Base-by-base conservation (phyloP, 768 basidiomycete species). In the Phylloporus scabripes region DNA sequence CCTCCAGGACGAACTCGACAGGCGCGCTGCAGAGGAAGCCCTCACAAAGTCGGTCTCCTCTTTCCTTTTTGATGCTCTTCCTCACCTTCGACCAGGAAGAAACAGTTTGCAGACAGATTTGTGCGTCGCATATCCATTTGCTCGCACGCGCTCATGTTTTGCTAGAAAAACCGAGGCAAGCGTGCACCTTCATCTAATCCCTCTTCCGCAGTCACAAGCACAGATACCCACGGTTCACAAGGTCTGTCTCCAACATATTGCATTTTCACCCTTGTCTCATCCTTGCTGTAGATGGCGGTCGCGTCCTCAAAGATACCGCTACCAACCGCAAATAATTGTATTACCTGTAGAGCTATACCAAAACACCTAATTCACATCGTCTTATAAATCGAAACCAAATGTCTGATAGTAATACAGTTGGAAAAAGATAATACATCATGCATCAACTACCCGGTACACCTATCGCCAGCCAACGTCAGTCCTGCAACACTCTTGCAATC, bases 121-220 rank as follows among this genome's bases (percentile, higher is more conserved):
- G 81, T 82, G 60, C 60, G 80, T 76, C 5, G 1, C 31, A 4
- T 40, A 20, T 18, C 29, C 6, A 7, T 23, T 21, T 24, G 18
- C 14, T 3, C 50, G 17, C 24, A 0, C 21, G 20, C 26, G 23
- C 15, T 18, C 10, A 6, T 20, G 17, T 18, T 7, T 31, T 9
- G n/a, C 44, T 15, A 83, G 81, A 82, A 75, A 76, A 74, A 68
- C 29, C 69, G 81, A 62, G 76, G 79, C 65, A 82, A 82, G 70
- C 79, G 81, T 57, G 70, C 58, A 49, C 45, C 67, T 60, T 62
- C 68, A 53, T 70, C 72, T 65, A 73, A 73, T 58, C 56, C 65
- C 48, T 46, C 72, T 38, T 51, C 58, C 57, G 59, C 70, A 60
- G 57, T 62, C 29, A 55, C 59, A 50, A 56, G 52, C 59, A 60